phyloP scores from a whole-genome alignment of 2,329 filamentous ascomycete species.

The Cryphonectria parasitica region DNA sequence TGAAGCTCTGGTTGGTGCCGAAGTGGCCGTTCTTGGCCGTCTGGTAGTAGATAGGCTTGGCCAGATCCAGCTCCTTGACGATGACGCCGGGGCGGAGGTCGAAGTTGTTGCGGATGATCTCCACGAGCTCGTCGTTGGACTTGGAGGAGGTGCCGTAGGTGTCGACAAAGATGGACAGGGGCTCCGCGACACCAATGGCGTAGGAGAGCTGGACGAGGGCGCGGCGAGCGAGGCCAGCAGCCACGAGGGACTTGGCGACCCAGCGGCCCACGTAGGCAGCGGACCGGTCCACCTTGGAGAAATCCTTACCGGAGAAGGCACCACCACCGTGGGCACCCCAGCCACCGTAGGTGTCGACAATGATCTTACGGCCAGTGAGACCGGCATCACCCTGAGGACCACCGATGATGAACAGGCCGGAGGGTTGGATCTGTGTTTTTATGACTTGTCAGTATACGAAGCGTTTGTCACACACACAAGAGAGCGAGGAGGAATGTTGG shows the following conservation, averaged over 20 bases:
- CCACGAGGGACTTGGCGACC: slow-evolving; percentile 98
- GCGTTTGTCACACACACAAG: not conserved
- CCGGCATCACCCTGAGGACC: slow-evolving; percentile 98
- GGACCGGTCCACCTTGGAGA: slow-evolving; percentile 99
- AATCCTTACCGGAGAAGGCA: slow-evolving; percentile 99
- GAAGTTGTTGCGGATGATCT: slow-evolving; percentile 96
- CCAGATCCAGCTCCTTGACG: slow-evolving; percentile 93
- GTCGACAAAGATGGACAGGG: slow-evolving; percentile 96
- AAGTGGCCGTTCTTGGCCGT: slow-evolving; percentile 99
- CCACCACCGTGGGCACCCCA: slow-evolving; percentile 99
- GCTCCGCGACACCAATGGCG: slow-evolving; percentile 98
- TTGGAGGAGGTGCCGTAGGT: slow-evolving; percentile 93
- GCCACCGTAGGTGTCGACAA: slow-evolving; percentile 99
- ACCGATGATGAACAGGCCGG: slow-evolving; percentile 98
- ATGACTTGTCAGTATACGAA: slow-evolving; percentile 6
- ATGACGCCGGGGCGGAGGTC: slow-evolving; percentile 98
- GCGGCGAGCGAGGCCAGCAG: slow-evolving; percentile 86
- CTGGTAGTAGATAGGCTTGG: slow-evolving; percentile 95
- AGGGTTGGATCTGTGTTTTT: slow-evolving; percentile 77
- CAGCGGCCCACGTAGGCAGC: slow-evolving; percentile 96
- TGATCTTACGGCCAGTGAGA: slow-evolving; percentile 98
- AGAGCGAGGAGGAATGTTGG: not conserved
- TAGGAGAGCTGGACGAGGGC: slow-evolving; percentile 97
- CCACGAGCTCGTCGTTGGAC: slow-evolving; percentile 88
- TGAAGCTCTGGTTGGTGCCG: slow-evolving; percentile 92